Conservation (phyloP, 2,329 filamentous ascomycete genomes). For the Capronia americana region DNA sequence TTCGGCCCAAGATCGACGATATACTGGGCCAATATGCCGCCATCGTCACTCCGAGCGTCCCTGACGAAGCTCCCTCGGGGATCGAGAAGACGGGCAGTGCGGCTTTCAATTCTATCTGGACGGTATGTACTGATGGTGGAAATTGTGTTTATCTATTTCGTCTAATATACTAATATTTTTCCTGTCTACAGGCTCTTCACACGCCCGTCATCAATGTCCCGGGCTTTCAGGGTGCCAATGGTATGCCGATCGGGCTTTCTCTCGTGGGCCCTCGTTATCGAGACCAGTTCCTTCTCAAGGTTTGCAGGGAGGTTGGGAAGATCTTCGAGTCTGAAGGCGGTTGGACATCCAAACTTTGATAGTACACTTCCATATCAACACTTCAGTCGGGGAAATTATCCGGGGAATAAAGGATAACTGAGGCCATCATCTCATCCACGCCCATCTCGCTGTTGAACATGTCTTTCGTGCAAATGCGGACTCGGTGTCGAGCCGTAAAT, state of each 20-base stretch:
- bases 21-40: not conserved
- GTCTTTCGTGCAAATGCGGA: too few species aligned
- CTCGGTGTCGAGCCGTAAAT: too few species aligned
- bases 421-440: too few species aligned
- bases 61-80: not conserved
- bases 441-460: too few species aligned
- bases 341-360: not conserved
- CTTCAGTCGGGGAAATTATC: too few species aligned
- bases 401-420: too few species aligned
- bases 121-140: constrained; percentile 2
- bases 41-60: not conserved
- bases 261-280: not conserved
- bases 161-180: too few species aligned
- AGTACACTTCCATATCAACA: too few species aligned
- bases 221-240: not conserved
- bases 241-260: constrained; percentile 41
- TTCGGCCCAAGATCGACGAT: not conserved
- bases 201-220: not conserved
- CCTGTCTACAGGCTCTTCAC: not conserved
- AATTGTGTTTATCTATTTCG: not conserved
- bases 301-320: not conserved
- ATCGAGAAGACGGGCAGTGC: not conserved
- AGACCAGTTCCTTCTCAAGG: not conserved
- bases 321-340: not conserved
- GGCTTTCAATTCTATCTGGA: constrained; percentile 2